Evolutionary conservation across 139 green algal genomes (phyloP).

Genomic region (Astrephomene gubernaculifera): DNA sequence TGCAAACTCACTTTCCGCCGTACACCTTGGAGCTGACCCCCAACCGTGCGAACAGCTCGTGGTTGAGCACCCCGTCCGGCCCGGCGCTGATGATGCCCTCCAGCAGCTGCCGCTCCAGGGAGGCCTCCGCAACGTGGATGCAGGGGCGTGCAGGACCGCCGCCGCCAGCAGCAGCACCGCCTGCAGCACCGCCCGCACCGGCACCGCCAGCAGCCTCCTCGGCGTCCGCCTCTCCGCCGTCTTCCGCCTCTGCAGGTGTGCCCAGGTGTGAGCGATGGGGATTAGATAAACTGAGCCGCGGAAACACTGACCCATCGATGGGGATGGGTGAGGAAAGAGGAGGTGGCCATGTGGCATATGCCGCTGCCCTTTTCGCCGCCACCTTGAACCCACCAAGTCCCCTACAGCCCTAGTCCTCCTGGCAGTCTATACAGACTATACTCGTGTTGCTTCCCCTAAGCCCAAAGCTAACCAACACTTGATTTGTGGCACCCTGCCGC

Average conservation of each 20-base stretch:
- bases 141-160: too few relatives aligned
- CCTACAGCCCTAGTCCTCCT: too few relatives aligned
- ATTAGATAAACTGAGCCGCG: too few relatives aligned
- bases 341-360: too few relatives aligned
- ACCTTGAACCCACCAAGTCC: too few relatives aligned
- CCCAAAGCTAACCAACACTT: neutral
- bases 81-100: slow-evolving; percentile 43
- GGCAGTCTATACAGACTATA: neutral
- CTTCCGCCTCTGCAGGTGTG: too few relatives aligned
- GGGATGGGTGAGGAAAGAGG: too few relatives aligned
- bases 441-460: neutral
- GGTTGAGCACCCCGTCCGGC: slow-evolving; percentile 28
- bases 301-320: too few relatives aligned
- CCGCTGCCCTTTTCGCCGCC: too few relatives aligned
- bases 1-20: neutral
- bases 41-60: slow-evolving; percentile 37
- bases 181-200: neutral
- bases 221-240: slow-evolving; percentile 27
- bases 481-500: too few relatives aligned
- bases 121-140: slow-evolving; percentile 43
- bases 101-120: slow-evolving; percentile 51
- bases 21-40: slow-evolving; percentile 34
- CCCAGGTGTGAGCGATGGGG: too few relatives aligned
- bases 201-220: neutral
- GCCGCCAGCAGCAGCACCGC: too few relatives aligned